Conservation (phyloP, 805 yeast genomes). For the Yarrowia yakushimensis region DNA sequence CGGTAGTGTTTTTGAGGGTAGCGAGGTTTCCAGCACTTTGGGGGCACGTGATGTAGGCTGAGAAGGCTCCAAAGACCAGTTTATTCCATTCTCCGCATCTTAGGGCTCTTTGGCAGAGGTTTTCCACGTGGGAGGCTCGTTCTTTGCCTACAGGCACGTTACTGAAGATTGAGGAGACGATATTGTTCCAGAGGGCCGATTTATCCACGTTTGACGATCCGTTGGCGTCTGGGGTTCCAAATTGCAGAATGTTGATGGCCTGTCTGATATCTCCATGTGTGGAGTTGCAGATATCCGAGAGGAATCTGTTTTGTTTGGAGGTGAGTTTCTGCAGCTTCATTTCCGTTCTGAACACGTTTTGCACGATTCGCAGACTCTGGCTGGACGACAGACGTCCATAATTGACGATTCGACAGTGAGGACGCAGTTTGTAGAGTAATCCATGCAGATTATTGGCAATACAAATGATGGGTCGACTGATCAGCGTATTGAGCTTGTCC, state of each 20-base stretch:
- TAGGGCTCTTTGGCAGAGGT: not conserved
- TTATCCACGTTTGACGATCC: not conserved
- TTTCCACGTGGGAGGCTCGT: not conserved
- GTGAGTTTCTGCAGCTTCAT: not conserved
- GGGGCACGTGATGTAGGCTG: not conserved
- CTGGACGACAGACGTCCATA: conserved; percentile 57
- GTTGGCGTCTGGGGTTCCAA: conserved; percentile 34
- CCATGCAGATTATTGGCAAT: conserved; percentile 84
- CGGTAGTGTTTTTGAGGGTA: not conserved
- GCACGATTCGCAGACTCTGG: conserved; percentile 47
- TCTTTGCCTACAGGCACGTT: not conserved
- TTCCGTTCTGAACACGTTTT: conserved; percentile 56
- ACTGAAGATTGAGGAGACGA: not conserved
- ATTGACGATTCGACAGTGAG: conserved; percentile 64
- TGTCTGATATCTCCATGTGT: conserved; percentile 84
- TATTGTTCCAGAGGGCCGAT: not conserved
- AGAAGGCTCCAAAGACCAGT: conserved; percentile 8
- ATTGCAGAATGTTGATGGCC: conserved; percentile 79
- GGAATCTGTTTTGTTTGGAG: conserved; percentile 31
- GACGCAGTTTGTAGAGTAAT: conserved; percentile 69
- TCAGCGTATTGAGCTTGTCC: conserved; percentile 39
- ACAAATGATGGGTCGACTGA: conserved; percentile 84
- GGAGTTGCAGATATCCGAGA: conserved; percentile 63
- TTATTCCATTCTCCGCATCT: conserved; percentile 23
- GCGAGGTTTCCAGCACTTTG: not conserved